These are phyloP conservation scores for Alternaria conjuncta DNA, from an alignment of 2,329 filamentous ascomycete genomes.

Conservation along the genomic window DNA sequence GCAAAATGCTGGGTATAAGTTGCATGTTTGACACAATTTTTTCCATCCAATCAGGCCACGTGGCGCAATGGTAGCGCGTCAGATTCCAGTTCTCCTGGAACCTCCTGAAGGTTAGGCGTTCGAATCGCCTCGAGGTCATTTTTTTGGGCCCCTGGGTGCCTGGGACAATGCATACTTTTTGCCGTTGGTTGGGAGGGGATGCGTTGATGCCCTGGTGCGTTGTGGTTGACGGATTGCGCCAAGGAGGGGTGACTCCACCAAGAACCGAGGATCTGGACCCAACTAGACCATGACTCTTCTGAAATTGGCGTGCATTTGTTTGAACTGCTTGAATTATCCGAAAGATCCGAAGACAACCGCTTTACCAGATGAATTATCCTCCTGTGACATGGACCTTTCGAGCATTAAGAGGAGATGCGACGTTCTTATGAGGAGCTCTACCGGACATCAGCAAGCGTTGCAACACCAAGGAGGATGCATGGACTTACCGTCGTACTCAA, in stretches of 20 bases:
- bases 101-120: conserved; percentile 38
- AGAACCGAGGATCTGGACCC: conserved; percentile 5
- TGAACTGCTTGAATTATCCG: conserved; percentile 21
- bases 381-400: conserved; percentile 68
- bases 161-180: neutral
- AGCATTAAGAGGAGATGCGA: conserved; percentile 54
- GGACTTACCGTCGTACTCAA: conserved; percentile 72
- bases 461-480: conserved; percentile 22
- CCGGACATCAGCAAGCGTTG: neutral
- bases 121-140: conserved; percentile 36
- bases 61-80: conserved; percentile 42
- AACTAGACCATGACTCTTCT: neutral
- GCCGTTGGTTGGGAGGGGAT: neutral
- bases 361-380: conserved; percentile 67
- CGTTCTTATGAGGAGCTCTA: conserved; percentile 42
- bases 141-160: neutral
- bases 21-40: neutral
- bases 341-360: conserved; percentile 69
- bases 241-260: conserved; percentile 6
- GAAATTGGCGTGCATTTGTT: neutral
- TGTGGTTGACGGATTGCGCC: conserved; percentile 4
- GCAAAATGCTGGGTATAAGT: neutral
- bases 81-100: conserved; percentile 36
- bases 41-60: conserved; percentile 27
- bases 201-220: neutral